A percentile compares a stretch with the other conserved stretches of the same genome.
Conservation (phyloP, 2,329 filamentous ascomycete genomes). For the Aschersonia sp. region DNA sequence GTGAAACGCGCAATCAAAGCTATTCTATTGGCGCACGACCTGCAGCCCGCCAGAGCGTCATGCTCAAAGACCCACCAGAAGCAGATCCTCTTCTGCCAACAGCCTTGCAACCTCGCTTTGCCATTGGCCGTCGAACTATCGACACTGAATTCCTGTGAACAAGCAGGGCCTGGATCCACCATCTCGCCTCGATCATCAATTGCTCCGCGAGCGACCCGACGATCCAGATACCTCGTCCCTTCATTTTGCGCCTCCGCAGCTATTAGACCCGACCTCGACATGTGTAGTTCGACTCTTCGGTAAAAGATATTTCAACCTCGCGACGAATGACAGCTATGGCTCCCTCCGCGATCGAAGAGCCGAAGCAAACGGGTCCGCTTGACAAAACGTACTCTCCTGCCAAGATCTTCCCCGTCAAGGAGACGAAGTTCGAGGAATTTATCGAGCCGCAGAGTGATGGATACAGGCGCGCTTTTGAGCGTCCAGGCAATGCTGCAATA, state of each 20-base stretch:
- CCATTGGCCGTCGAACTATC: too few species aligned
- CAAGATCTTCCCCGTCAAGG: conserved; percentile 45
- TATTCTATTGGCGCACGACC: too few species aligned
- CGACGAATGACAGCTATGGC: conserved; percentile 25
- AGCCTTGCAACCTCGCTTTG: too few species aligned
- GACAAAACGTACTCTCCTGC: conserved; percentile 35
- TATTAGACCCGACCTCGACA: not conserved
- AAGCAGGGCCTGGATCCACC: too few species aligned
- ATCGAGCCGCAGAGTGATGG: conserved; percentile 47
- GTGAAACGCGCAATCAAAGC: too few species aligned
- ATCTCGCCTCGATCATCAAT: not conserved
- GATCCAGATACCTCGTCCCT: not conserved
- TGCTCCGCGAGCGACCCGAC: not conserved
- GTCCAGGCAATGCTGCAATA: conserved; percentile 55
- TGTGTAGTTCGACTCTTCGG: not conserved
- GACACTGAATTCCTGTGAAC: too few species aligned
- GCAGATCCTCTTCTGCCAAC: too few species aligned
- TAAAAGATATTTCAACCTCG: conserved; percentile 2
- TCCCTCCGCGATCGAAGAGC: conserved; percentile 36
- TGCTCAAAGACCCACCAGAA: too few species aligned
- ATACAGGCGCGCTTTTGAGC: conserved; percentile 50
- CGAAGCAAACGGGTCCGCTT: conserved; percentile 18
- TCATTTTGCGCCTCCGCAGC: not conserved
- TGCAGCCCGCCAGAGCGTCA: too few species aligned
- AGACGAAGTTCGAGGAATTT: conserved; percentile 44